phyloP scores from a whole-genome alignment of 1,284 basidiomycete species.

The Cryptococcus sp. region DNA sequence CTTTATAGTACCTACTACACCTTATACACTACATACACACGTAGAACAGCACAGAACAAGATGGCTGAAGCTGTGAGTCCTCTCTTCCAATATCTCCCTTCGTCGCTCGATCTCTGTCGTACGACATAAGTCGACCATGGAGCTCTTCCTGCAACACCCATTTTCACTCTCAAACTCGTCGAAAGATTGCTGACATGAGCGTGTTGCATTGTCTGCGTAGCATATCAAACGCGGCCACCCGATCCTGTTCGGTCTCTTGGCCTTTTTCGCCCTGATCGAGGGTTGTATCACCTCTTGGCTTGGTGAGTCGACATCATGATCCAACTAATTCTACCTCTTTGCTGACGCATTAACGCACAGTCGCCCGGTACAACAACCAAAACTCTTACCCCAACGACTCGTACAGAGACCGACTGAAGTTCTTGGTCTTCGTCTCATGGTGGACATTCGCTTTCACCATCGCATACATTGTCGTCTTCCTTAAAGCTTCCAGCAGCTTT shows the following conservation, averaged over 20 bases:
- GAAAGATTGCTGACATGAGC: too few relatives aligned
- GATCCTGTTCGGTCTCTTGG: slow-evolving; percentile 43
- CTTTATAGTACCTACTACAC: not conserved
- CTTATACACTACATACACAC: not conserved
- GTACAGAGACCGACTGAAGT: slow-evolving; percentile 47
- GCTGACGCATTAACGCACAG: not conserved
- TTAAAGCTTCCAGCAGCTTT: slow-evolving; percentile 34
- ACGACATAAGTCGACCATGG: not conserved
- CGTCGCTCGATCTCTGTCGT: not conserved
- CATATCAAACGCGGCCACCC: slow-evolving; percentile 51
- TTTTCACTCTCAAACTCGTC: too few relatives aligned
- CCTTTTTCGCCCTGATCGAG: slow-evolving; percentile 49
- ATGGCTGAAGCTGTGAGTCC: slow-evolving; percentile 34
- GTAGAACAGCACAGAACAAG: not conserved
- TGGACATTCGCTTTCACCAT: slow-evolving; percentile 52
- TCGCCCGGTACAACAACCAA: slow-evolving; percentile 13
- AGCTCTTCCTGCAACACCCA: not conserved
- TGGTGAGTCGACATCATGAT: slow-evolving; percentile 19
- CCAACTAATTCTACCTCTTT: not conserved
- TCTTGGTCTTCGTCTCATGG: slow-evolving; percentile 53
- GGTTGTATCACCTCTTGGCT: slow-evolving; percentile 47
- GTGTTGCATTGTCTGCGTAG: too few relatives aligned
- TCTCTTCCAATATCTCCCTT: too few relatives aligned
- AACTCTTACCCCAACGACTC: slow-evolving; percentile 40
- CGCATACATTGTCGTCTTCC: slow-evolving; percentile 48